Percentiles rank a stretch among this genome's conserved stretches.
Conservation (phyloP, 2,329 filamentous ascomycete genomes). For the Talaromyces islandicus region DNA sequence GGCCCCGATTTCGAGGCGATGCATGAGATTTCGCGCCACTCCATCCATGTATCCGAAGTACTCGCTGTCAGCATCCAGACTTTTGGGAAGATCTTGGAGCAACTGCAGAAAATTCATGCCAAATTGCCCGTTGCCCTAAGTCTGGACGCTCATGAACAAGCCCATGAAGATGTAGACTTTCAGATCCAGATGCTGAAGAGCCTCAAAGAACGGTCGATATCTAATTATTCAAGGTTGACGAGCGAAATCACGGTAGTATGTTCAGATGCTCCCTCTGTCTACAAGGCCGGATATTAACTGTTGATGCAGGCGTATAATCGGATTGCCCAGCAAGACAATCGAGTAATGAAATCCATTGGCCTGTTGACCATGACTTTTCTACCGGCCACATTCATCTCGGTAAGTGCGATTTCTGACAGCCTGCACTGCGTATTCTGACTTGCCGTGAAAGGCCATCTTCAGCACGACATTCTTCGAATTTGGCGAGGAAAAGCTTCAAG, state of each 20-base stretch:
- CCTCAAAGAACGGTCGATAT: constrained; percentile 8
- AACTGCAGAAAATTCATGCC: constrained; percentile 2
- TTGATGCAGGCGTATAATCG: constrained; percentile 8
- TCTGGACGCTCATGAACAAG: constrained; percentile 5
- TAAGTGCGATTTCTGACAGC: not conserved
- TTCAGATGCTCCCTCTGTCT: not conserved
- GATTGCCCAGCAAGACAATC: constrained; percentile 10
- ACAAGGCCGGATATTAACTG: not conserved
- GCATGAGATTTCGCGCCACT: constrained; percentile 10
- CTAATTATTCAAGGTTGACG: constrained; percentile 7
- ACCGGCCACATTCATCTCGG: constrained; percentile 10
- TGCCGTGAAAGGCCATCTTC: constrained; percentile 2
- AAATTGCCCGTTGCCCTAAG: not conserved
- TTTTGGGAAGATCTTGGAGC: constrained; percentile 8
- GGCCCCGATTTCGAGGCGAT: constrained; percentile 8
- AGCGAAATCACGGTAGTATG: constrained; percentile 9
- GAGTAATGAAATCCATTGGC: constrained; percentile 9
- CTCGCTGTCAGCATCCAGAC: constrained; percentile 7
- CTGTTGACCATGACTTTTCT: constrained; percentile 11
- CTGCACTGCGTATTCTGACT: not conserved
- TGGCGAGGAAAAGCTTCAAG: constrained; percentile 6
- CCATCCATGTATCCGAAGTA: constrained; percentile 10
- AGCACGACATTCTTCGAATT: constrained; percentile 11
- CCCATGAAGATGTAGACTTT: constrained; percentile 6
- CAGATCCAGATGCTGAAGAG: constrained; percentile 11